Evolutionary conservation across 2,329 filamentous ascomycete genomes (phyloP), one percentile per base, ranked within the genome.

Genomic region (Sporothrix sp.): DNA sequence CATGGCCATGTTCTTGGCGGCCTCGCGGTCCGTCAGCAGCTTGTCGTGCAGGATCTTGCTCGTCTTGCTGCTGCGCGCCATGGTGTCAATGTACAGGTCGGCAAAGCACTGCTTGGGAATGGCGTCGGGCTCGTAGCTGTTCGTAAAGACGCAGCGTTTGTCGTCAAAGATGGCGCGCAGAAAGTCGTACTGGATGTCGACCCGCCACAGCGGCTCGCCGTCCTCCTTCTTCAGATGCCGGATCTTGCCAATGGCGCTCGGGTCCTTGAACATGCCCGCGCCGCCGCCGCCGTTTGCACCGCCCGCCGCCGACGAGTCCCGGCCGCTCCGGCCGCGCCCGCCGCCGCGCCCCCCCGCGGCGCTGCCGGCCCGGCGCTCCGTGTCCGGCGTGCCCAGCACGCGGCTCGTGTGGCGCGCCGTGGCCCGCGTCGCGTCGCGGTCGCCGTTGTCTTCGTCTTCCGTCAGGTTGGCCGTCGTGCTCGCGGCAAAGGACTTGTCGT

Each of bases 31-130:
- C 58, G 84, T 93, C 61, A 95, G 76, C 57, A 98, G 76, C 72
- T 98, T 97, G 68, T 98, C 93, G 66, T 95, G 88, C 57, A 98
- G 75, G 45, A 98, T 93, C 70, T 97, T 97, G 75, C 93, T 97
- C 25, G 91, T 97, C 74, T 98, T 98, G 75, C 88, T 96, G 71
- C 93, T 98, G 66, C 89, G 81, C 3, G 93, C 89, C 91, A 98
- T 97, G 54, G 93, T 91, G 68, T 97, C 93, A 61, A 98, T 91
- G 69, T 98, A 98, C 54, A 98, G 80, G 66, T 97, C 90, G 54
- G 93, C 90, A 65, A 98, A 98, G 58, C 79, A 85, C 61, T 85
- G 82, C 61, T 84, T 82, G 52, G 78, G 78, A 16, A 73, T 62
- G 44, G 61, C 64, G 7, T 71, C 67, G 3, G 72, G 65, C 59